These are phyloP conservation scores for Acacia confusa DNA, from an alignment of 306 rosid genomes.

Conservation along the genomic window DNA sequence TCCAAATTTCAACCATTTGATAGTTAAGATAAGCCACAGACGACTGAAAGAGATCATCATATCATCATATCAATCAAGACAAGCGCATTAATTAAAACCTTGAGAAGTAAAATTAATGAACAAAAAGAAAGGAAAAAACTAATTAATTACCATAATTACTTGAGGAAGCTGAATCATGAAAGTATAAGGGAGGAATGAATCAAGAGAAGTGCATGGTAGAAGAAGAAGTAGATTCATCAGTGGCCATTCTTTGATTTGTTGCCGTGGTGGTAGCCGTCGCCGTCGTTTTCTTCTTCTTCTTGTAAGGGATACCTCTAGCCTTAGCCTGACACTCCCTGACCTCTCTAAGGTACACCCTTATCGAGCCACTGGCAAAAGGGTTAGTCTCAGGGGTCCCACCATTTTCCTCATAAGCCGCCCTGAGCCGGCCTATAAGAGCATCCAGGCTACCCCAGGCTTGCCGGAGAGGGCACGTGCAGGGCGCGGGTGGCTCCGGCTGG, in stretches of 20 bases:
- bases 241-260: constrained; percentile 42
- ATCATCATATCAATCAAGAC: neutral
- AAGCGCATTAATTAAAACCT: neutral
- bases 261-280: neutral
- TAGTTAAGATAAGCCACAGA: neutral
- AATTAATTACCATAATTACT: neutral
- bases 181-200: constrained; percentile 8
- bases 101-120: neutral
- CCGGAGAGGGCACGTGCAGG: constrained; percentile 85
- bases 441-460: constrained; percentile 99
- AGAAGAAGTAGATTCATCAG: constrained; percentile 46
- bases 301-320: constrained; percentile 95
- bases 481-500: constrained; percentile 93
- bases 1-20: neutral
- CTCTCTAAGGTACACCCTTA: constrained; percentile 83
- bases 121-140: neutral
- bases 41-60: neutral
- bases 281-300: constrained; percentile 81
- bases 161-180: neutral
- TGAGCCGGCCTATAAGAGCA: constrained; percentile 87
- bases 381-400: constrained; percentile 80
- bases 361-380: constrained; percentile 83
- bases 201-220: constrained; percentile 57
- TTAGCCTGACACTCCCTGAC: constrained; percentile 89
- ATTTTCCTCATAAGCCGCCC: constrained; percentile 97